A percentile compares a stretch with the other conserved stretches of the same genome.
Conservation (phyloP, 495 filamentous ascomycete species). For the Hyaloscypha finlandica region DNA sequence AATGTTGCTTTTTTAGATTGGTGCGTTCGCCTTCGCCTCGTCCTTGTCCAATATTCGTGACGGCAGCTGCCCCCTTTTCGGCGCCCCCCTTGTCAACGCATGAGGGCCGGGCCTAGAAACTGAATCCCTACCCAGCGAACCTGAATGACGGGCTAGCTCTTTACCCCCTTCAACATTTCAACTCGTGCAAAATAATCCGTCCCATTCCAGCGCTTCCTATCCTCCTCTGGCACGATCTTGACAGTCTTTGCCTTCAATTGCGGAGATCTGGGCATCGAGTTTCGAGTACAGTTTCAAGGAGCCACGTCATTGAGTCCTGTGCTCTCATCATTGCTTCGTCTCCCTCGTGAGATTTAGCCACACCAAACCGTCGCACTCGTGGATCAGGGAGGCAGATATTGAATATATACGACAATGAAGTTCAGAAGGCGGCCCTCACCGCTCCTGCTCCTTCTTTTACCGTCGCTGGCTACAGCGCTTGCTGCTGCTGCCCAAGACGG, state of each 20-base stretch:
- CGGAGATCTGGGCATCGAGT: background rate
- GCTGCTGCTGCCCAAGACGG: conserved; percentile 30
- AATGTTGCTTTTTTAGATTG: background rate
- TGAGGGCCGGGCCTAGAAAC: background rate
- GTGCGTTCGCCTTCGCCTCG: background rate
- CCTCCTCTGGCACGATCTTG: background rate
- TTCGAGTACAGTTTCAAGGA: background rate
- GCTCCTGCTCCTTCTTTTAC: conserved; percentile 48
- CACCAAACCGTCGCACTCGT: background rate
- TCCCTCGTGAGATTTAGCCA: background rate
- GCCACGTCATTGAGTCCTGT: background rate
- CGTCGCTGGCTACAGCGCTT: conserved; percentile 37
- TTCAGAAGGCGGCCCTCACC: conserved; percentile 43
- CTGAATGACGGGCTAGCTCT: background rate
- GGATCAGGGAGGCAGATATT: background rate
- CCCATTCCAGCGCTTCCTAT: background rate
- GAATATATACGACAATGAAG: conserved; percentile 44
- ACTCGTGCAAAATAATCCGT: background rate
- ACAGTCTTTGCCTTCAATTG: background rate
- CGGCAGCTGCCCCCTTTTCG: background rate
- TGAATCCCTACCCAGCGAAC: background rate
- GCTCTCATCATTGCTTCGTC: background rate
- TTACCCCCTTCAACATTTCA: background rate
- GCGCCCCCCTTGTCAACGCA: conserved; percentile 10
- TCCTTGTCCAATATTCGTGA: background rate